Evolutionary conservation across 805 yeast genomes (phyloP), one percentile per base, ranked within the genome.

Genomic region (Teunomyces aglyptinius): DNA sequence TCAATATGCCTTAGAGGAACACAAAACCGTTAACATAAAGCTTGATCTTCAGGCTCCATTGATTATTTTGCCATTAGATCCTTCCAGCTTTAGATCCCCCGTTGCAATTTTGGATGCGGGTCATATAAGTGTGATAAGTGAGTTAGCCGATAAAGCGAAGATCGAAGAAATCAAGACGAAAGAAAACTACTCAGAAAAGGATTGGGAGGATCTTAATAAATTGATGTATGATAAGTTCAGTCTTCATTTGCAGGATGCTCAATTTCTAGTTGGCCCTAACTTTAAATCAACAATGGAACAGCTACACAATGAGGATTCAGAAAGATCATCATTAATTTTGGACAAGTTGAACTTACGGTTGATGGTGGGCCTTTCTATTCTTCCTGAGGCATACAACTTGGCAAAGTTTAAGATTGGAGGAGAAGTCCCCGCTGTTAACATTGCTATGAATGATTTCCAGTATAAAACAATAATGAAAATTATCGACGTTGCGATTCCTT

Each of bases 101-200:
- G 96, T 96, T 53, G 88, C 91, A 3, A 81, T 94, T 15, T 74
- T 94, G 45, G 98, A 94, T 73, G 97, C 97, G 6, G 99, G 99
- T 59, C 97, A 92, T 63, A 85, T 95, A 19, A 83, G 89, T 52
- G 81, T 94, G 12, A 67, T 73, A 1, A 88, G 96, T 60, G 94
- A 91, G 56, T 75, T 92, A 34, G 94, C 83, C 3, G 87, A 86
- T 40, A 81, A 81, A 52, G 76, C 78, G 3, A 81, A 80, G 39
- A 77, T 90, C 22, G 82, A 83, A 43, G 83, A 82, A 48, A 80
- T 90, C 39, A 88, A 83, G 58, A 72, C 81, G 20, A 81, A 87
- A 58, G 73, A 75, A 5, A 68, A 67, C 49, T 85, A 84, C 58
- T 68, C 78, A 1, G 75, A 69, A 2, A 81, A 77, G 2, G 97